Evolutionary conservation across 148 eudicot genomes (phyloP), one percentile per base, ranked within the genome.

Genomic region (Beta vulgaris): DNA sequence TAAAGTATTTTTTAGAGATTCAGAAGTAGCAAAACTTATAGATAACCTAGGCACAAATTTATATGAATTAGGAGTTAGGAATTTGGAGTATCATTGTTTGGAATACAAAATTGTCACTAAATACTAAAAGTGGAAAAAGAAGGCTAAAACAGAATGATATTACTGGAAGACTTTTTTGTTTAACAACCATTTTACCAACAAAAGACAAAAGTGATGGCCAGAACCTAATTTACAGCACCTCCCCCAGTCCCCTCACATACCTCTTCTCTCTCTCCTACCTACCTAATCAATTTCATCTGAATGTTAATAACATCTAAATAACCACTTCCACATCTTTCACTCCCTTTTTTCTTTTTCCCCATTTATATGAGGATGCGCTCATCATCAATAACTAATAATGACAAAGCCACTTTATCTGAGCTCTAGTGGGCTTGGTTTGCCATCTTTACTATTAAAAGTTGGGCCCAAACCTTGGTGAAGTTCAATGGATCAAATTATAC

Each of bases 271-370:
- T 23, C 36, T 74, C 54, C 40, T 26, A 25, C 6, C 55, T 76
- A 76, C 79, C 79, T 76, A 76, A 69, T 76, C 68, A 55, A 66
- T 69, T 58, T 76, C n/a, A 26, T 58, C 42, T 44, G 15, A 69
- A 76, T 44, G 58, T 76, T 58, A 43, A 42, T 43, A 43, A 42
- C 32, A 55, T 58, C n/a, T 58, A 43, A 43, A 43, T 31, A 43
- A 76, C 42, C 39, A 43, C 36, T 76, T 31, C 48, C 67, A 37
- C 62, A 75, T 6, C n/a, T 34, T 34, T 62, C 34, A 57, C 62
- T 15, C 16, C 28, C 62, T 57, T 57, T 10, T 2, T 26, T 62
- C 10, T 16, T 35, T 29, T 63, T 63, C 0, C 0, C 0, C 39
- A 32, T 61, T 61, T 16, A 36, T 10, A 9, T 2, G 26, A 46